phyloP scores from a whole-genome alignment of 306 rosid species.

The Acacia confusa region DNA sequence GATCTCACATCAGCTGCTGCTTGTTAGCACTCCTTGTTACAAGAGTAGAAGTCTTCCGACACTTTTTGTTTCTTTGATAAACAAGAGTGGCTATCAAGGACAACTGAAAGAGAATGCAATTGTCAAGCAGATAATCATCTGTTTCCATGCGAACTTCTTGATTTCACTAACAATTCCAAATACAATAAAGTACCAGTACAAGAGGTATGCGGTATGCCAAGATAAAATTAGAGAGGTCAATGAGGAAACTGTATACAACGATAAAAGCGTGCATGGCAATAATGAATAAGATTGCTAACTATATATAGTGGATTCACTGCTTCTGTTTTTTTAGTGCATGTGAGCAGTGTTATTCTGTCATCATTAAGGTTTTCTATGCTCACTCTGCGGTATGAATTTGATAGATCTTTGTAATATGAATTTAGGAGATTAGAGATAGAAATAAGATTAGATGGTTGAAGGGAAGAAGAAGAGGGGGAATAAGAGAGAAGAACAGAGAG shows the following conservation, averaged over 20 bases:
- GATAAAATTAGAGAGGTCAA: constrained; percentile 1
- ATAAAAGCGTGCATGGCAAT: background rate
- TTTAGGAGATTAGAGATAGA: too few relatives aligned
- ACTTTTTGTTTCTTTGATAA: constrained; percentile 8
- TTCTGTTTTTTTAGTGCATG: background rate
- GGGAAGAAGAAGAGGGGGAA: too few relatives aligned
- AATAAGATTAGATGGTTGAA: too few relatives aligned
- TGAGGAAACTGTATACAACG: background rate
- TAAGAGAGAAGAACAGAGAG: too few relatives aligned
- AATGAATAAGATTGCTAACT: background rate
- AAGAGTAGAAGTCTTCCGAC: constrained; percentile 1
- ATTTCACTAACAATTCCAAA: constrained; percentile 7
- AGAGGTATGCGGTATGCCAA: background rate
- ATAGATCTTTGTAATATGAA: too few relatives aligned
- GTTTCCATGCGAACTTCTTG: background rate
- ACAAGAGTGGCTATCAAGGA: constrained; percentile 15
- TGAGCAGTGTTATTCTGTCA: constrained; percentile 8
- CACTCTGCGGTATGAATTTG: background rate
- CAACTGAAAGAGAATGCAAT: background rate
- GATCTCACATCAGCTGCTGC: constrained; percentile 8
- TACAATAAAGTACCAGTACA: constrained; percentile 7
- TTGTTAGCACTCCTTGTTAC: background rate
- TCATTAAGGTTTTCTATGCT: constrained; percentile 16
- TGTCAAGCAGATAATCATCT: constrained; percentile 12
- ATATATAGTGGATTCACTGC: background rate